Conservation (phyloP, 768 basidiomycete genomes). For the Gloeophyllum trabeum region DNA sequence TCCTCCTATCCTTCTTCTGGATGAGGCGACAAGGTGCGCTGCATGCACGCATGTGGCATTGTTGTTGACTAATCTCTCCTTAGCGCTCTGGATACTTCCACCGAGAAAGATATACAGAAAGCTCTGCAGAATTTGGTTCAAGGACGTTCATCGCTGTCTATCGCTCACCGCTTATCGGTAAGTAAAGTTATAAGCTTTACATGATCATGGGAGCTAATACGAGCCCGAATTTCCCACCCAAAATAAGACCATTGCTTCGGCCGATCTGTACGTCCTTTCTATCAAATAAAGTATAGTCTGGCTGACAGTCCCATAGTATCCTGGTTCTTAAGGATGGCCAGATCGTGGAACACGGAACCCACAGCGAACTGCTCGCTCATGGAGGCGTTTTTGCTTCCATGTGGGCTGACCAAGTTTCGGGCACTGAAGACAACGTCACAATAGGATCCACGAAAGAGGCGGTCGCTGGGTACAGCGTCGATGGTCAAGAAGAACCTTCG, state of each 20-base stretch:
- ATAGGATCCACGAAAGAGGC: conserved; percentile 27
- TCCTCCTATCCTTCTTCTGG: conserved; percentile 69
- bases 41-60: not conserved
- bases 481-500: conserved; percentile 13
- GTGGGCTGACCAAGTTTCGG: conserved; percentile 81
- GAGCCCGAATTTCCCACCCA: conserved; percentile 5
- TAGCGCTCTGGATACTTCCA: conserved; percentile 81
- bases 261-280: conserved; percentile 30
- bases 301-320: conserved; percentile 38
- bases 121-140: conserved; percentile 72
- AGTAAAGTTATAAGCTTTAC: conserved; percentile 16
- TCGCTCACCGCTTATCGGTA: conserved; percentile 72
- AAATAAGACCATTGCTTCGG: conserved; percentile 38
- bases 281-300: conserved; percentile 4
- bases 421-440: conserved; percentile 40
- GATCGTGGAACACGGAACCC: conserved; percentile 74
- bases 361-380: conserved; percentile 62
- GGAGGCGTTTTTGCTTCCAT: conserved; percentile 72
- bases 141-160: conserved; percentile 65
- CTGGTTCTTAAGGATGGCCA: conserved; percentile 86
- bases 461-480: conserved; percentile 33
- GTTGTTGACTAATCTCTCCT: conserved; percentile 1
- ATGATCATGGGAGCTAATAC: too few species aligned
- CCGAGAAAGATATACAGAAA: conserved; percentile 84
- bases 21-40: conserved; percentile 57